Percentiles rank a stretch among this genome's conserved stretches.
Evolutionary conservation across 2,329 filamentous ascomycete genomes (phyloP).

Genomic region (Anthostomella pinea): DNA sequence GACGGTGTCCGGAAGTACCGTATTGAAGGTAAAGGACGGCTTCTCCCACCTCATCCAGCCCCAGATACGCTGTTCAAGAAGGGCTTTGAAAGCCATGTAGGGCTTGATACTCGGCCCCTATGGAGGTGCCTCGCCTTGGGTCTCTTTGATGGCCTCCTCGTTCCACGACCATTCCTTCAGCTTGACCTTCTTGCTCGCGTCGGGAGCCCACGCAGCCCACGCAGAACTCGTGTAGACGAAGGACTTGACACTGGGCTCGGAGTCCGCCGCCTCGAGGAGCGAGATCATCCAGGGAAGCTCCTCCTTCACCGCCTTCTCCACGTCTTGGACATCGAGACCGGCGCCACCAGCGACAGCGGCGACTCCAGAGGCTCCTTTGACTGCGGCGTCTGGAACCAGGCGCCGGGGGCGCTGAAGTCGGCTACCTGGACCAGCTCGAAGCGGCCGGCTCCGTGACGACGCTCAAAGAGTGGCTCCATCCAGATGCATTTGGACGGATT

Average conservation of each 20-base stretch:
- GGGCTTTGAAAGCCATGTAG: slow-evolving; percentile 34
- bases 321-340: slow-evolving; percentile 17
- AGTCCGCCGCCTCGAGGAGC: slow-evolving; percentile 25
- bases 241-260: slow-evolving; percentile 24
- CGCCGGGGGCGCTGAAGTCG: slow-evolving; percentile 22
- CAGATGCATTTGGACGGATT: slow-evolving; percentile 32
- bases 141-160: slow-evolving; percentile 26
- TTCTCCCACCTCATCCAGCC: slow-evolving; percentile 30
- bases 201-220: slow-evolving; percentile 33
- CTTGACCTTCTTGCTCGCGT: slow-evolving; percentile 20
- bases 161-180: slow-evolving; percentile 30
- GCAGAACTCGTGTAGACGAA: slow-evolving; percentile 32
- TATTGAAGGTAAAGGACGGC: slow-evolving; percentile 31
- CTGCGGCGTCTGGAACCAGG: slow-evolving; percentile 25
- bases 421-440: slow-evolving; percentile 30
- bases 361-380: slow-evolving; percentile 25
- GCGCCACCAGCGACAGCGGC: slow-evolving; percentile 26
- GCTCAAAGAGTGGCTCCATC: slow-evolving; percentile 24
- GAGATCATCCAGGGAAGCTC: slow-evolving; percentile 17
- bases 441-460: slow-evolving; percentile 23
- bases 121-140: slow-evolving; percentile 11
- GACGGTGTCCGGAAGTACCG: slow-evolving; percentile 31
- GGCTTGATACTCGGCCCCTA: slow-evolving; percentile 22
- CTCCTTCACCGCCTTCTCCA: slow-evolving; percentile 22
- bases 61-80: slow-evolving; percentile 33